Evolutionary conservation across 352 stramenopile genomes (phyloP).

Genomic region (Phytophthora multivora): DNA sequence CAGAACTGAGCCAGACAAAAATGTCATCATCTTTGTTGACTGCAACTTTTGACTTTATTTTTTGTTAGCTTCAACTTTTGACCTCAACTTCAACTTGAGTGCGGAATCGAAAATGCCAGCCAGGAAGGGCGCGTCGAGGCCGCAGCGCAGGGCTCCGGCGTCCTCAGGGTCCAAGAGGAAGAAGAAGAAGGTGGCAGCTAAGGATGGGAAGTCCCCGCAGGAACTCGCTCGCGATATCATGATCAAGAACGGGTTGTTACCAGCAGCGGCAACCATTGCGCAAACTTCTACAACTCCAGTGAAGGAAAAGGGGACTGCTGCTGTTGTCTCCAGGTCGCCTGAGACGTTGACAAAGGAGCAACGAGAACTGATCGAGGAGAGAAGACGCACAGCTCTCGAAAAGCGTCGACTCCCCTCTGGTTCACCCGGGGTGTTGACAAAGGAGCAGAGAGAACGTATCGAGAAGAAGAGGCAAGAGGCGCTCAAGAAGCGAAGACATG

Average conservation of each 20-base stretch:
- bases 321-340: slow-evolving; percentile 19
- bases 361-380: slow-evolving; percentile 52
- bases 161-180: slow-evolving; percentile 24
- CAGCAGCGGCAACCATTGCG: neutral
- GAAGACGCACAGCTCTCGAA: slow-evolving; percentile 64
- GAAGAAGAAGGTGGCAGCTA: slow-evolving; percentile 46
- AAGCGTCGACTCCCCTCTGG: slow-evolving; percentile 37
- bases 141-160: slow-evolving; percentile 15
- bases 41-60: neutral
- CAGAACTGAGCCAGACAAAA: slow-evolving; percentile 18
- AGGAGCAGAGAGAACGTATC: slow-evolving; percentile 56
- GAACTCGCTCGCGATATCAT: slow-evolving; percentile 69
- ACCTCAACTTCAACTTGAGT: slow-evolving; percentile 25
- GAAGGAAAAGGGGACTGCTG: neutral
- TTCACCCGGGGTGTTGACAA: slow-evolving; percentile 53
- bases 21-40: slow-evolving; percentile 29
- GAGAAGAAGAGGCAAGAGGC: slow-evolving; percentile 59
- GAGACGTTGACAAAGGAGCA: slow-evolving; percentile 64
- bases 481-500: slow-evolving; percentile 55
- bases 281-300: neutral
- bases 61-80: slow-evolving; percentile 6
- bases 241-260: slow-evolving; percentile 60
- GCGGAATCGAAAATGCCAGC: slow-evolving; percentile 33
- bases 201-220: slow-evolving; percentile 76
- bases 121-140: slow-evolving; percentile 17